phyloP scores from a whole-genome alignment of 176 grass and related monocot species.

The Triticum urartu region DNA sequence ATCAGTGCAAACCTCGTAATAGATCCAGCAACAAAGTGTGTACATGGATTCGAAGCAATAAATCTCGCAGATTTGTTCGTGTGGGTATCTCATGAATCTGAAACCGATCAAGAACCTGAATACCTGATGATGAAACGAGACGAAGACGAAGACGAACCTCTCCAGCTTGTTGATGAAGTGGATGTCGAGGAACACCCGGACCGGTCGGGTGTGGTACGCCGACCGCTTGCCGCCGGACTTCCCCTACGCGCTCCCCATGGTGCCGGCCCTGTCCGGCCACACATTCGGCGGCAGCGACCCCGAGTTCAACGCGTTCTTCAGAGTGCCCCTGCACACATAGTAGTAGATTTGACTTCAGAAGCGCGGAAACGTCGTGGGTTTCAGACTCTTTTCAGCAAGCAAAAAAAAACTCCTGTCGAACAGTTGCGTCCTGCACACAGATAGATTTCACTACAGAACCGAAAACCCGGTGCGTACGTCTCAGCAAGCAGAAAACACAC shows the following conservation, averaged over 20 bases:
- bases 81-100: too few relatives aligned
- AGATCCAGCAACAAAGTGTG: too few relatives aligned
- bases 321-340: conserved; percentile 29
- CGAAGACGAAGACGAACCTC: conserved; percentile 44
- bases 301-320: conserved; percentile 85
- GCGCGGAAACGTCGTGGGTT: not conserved
- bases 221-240: conserved; percentile 57
- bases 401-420: not conserved
- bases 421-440: too few relatives aligned
- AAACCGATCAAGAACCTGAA: too few relatives aligned
- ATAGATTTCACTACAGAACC: too few relatives aligned
- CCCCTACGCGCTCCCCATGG: conserved; percentile 55
- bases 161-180: conserved; percentile 85
- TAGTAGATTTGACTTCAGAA: not conserved
- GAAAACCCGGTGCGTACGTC: too few relatives aligned
- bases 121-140: too few relatives aligned
- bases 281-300: conserved; percentile 58
- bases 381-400: not conserved
- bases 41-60: too few relatives aligned
- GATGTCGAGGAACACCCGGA: conserved; percentile 20
- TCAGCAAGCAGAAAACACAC: too few relatives aligned
- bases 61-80: too few relatives aligned
- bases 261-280: conserved; percentile 57
- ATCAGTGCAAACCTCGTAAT: too few relatives aligned
- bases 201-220: conserved; percentile 33